Evolutionary conservation across 2,329 filamentous ascomycete genomes (phyloP).

Genomic region (Talaromyces sp.): DNA sequence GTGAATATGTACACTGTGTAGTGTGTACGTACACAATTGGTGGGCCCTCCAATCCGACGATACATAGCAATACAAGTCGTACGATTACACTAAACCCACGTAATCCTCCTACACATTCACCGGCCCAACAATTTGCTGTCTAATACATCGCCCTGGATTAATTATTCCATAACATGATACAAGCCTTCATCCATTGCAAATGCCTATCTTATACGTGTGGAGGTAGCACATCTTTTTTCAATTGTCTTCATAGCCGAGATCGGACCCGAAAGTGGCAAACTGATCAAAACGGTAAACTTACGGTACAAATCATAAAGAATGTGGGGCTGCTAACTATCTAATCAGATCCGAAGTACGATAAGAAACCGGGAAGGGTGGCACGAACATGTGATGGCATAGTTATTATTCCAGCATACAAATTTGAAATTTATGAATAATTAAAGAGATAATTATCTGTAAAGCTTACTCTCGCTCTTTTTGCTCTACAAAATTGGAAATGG

Average conservation of each 20-base stretch:
- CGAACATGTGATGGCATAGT: background rate
- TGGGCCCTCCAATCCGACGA: background rate
- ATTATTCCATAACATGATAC: no score
- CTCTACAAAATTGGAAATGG: background rate
- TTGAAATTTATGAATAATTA: no score
- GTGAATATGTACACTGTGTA: no score
- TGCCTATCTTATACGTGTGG: no score
- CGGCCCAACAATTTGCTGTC: no score
- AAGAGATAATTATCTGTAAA: no score
- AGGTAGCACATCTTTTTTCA: no score
- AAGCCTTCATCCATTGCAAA: no score
- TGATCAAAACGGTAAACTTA: background rate
- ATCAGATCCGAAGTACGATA: conserved; percentile 7
- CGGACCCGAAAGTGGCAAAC: background rate
- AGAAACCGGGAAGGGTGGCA: background rate
- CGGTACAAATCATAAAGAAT: background rate
- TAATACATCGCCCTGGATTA: no score
- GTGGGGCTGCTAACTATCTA: background rate
- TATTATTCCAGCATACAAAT: no score
- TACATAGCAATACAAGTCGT: background rate
- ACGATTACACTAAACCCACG: background rate
- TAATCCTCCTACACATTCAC: background rate
- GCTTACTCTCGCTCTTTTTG: background rate
- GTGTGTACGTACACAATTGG: no score
- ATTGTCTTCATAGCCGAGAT: background rate